Conservation (phyloP, 2,329 filamentous ascomycete genomes). For the Aspergillus clavatus region DNA sequence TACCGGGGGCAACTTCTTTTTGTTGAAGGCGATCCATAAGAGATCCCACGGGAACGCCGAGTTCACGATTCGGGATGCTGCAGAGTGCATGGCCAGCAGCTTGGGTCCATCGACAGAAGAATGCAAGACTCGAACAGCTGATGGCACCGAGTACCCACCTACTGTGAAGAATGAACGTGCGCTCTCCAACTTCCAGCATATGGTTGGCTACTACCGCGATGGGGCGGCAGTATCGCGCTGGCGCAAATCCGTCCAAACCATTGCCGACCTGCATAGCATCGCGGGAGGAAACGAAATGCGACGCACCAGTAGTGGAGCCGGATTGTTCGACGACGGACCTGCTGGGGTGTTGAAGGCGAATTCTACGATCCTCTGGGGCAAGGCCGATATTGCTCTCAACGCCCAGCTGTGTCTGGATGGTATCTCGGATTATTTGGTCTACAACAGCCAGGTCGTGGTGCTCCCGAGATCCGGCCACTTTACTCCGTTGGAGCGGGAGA, state of each 20-base stretch:
- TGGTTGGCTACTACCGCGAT: slow-evolving; percentile 52
- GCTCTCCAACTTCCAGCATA: slow-evolving; percentile 47
- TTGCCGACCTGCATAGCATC: slow-evolving; percentile 46
- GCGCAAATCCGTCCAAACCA: slow-evolving; percentile 49
- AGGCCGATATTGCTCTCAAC: slow-evolving; percentile 50
- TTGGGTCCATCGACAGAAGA: slow-evolving; percentile 49
- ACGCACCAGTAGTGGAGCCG: slow-evolving; percentile 35
- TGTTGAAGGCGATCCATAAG: slow-evolving; percentile 42
- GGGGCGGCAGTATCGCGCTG: slow-evolving; percentile 43
- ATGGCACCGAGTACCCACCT: slow-evolving; percentile 36
- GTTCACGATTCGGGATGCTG: slow-evolving; percentile 33
- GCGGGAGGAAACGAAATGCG: slow-evolving; percentile 26
- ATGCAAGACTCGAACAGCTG: slow-evolving; percentile 30
- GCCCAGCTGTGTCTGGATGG: slow-evolving; percentile 48
- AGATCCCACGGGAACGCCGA: slow-evolving; percentile 32
- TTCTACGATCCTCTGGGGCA: slow-evolving; percentile 52
- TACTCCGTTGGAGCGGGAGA: slow-evolving; percentile 46
- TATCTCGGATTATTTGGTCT: slow-evolving; percentile 48
- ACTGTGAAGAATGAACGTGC: slow-evolving; percentile 39
- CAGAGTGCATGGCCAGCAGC: slow-evolving; percentile 48
- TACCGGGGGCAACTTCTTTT: slow-evolving; percentile 48
- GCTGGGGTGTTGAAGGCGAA: slow-evolving; percentile 48
- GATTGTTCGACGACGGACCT: slow-evolving; percentile 43
- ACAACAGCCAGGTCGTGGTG: slow-evolving; percentile 47
- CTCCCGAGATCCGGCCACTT: slow-evolving; percentile 52